Evolutionary conservation across 352 stramenopile genomes (phyloP).

Genomic region (Phytophthora cactorum): DNA sequence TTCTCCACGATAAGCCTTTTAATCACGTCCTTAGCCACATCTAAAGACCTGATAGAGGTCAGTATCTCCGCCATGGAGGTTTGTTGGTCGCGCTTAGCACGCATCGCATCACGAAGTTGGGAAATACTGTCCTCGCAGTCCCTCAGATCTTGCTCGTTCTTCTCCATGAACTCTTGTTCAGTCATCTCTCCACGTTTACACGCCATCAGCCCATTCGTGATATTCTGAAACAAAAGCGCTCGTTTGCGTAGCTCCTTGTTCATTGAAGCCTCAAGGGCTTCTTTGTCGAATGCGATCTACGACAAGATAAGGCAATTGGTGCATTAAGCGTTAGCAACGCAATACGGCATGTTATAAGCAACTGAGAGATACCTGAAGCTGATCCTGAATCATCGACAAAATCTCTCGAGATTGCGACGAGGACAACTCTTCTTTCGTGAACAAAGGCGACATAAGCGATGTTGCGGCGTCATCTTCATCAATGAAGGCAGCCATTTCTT

Average conservation of each 20-base stretch:
- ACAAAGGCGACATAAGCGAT: slow-evolving; percentile 44
- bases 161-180: slow-evolving; percentile 59
- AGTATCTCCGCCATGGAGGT: slow-evolving; percentile 42
- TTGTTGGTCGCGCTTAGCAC: slow-evolving; percentile 23
- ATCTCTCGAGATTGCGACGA: slow-evolving; percentile 33
- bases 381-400: slow-evolving; percentile 41
- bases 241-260: slow-evolving; percentile 58
- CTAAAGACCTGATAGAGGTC: slow-evolving; percentile 52
- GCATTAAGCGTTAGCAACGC: background rate
- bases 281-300: slow-evolving; percentile 57
- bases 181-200: slow-evolving; percentile 39
- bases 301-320: slow-evolving; percentile 1
- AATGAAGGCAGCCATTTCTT: slow-evolving; percentile 42
- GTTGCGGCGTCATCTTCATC: slow-evolving; percentile 41
- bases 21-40: slow-evolving; percentile 54
- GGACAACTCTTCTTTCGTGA: slow-evolving; percentile 39
- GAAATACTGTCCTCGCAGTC: slow-evolving; percentile 68
- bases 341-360: background rate
- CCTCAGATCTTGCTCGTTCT: slow-evolving; percentile 60
- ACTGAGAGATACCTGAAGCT: slow-evolving; percentile 43
- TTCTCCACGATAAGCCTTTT: slow-evolving; percentile 57
- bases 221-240: slow-evolving; percentile 53
- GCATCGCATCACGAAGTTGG: slow-evolving; percentile 53
- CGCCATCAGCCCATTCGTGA: slow-evolving; percentile 44
- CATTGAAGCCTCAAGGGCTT: slow-evolving; percentile 61